These are phyloP conservation scores for Salinomyces thailandicus DNA, from an alignment of 2,329 filamentous ascomycete genomes.

Conservation along the genomic window DNA sequence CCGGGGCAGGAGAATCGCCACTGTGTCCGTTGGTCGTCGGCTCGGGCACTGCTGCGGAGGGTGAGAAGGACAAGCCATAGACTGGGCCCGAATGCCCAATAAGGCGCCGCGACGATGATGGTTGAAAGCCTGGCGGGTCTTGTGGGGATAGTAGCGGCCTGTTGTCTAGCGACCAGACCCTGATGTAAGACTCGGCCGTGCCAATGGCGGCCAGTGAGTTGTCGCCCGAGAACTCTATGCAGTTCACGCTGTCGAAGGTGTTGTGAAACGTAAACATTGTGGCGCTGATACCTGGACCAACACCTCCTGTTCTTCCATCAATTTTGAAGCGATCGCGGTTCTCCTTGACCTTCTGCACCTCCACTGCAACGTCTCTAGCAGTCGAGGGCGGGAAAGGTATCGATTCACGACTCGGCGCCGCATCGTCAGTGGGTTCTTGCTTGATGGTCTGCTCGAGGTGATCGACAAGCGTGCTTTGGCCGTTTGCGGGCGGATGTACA, in stretches of 20 bases:
- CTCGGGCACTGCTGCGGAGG: slow-evolving; percentile 42
- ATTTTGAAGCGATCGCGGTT: slow-evolving; percentile 87
- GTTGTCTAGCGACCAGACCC: slow-evolving; percentile 85
- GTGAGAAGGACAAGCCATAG: slow-evolving; percentile 82
- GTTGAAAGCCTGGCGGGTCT: slow-evolving; percentile 47
- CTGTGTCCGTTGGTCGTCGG: slow-evolving; percentile 27
- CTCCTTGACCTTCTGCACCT: slow-evolving; percentile 88
- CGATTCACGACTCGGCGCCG: slow-evolving; percentile 64
- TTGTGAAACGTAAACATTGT: slow-evolving; percentile 99
- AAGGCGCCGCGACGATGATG: slow-evolving; percentile 58
- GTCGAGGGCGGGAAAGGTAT: slow-evolving; percentile 81
- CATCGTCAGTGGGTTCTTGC: slow-evolving; percentile 78
- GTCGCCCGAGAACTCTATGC: slow-evolving; percentile 90
- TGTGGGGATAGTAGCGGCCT: slow-evolving; percentile 63
- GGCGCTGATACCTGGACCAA: slow-evolving; percentile 73
- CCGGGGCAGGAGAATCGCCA: slow-evolving; percentile 28
- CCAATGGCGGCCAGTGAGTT: slow-evolving; percentile 77
- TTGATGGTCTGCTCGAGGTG: slow-evolving; percentile 85
- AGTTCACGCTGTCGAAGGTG: slow-evolving; percentile 81
- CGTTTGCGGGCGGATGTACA: slow-evolving; percentile 60
- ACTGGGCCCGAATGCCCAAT: slow-evolving; percentile 87
- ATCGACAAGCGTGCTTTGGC: slow-evolving; percentile 65
- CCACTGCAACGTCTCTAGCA: slow-evolving; percentile 82
- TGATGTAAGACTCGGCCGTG: slow-evolving; percentile 89
- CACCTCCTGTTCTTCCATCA: slow-evolving; percentile 67